These are phyloP conservation scores for Abrus precatorius DNA, from an alignment of 306 rosid genomes.

Conservation along the genomic window DNA sequence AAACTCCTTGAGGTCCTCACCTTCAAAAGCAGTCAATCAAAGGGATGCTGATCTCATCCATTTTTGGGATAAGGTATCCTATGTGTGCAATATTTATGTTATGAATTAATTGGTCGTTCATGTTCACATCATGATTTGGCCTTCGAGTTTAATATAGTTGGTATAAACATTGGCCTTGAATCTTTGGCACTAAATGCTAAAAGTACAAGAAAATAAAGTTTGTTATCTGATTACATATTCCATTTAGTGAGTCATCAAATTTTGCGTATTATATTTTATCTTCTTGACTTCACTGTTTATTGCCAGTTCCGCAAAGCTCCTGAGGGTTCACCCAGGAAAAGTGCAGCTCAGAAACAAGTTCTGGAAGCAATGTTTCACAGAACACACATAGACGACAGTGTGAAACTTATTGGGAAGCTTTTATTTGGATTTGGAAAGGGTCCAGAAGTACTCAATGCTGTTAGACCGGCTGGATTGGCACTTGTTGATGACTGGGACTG, in stretches of 20 bases:
- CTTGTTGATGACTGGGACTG: constrained; percentile 94
- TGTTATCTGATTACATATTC: neutral
- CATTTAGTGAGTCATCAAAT: neutral
- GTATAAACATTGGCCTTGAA: neutral
- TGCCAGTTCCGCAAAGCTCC: constrained; percentile 88
- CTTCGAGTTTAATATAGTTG: neutral
- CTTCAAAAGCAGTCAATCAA: constrained; percentile 76
- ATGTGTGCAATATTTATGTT: constrained; percentile 1
- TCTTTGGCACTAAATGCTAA: constrained; percentile 26
- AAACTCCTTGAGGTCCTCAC: constrained; percentile 65
- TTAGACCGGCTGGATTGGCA: constrained; percentile 74
- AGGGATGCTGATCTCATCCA: constrained; percentile 97
- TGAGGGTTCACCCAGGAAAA: constrained; percentile 78
- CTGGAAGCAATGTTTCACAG: constrained; percentile 92
- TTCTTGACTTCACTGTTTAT: constrained; percentile 25
- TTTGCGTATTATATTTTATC: constrained; percentile 6
- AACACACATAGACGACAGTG: constrained; percentile 79
- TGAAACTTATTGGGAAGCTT: constrained; percentile 78
- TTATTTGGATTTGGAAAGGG: constrained; percentile 85
- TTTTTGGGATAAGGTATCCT: constrained; percentile 91
- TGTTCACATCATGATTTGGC: neutral
- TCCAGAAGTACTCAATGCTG: constrained; percentile 63
- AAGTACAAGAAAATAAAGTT: neutral
- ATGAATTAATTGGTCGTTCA: constrained; percentile 36
- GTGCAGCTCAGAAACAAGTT: constrained; percentile 80